Conservation (phyloP, 371 early-diverging fungal genomes). For the Zychaea mexicana region DNA sequence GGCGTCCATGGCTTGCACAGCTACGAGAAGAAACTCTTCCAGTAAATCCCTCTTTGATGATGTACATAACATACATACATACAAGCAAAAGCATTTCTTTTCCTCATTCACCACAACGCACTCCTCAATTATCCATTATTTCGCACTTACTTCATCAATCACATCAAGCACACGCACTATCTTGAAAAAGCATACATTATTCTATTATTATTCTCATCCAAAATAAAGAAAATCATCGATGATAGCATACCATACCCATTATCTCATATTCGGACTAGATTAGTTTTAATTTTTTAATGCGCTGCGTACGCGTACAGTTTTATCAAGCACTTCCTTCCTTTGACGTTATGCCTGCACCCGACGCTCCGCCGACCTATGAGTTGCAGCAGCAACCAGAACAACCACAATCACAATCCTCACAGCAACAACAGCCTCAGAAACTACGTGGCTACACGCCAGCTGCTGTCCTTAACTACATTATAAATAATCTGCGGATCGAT, state of each 20-base stretch:
- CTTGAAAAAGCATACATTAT: background rate
- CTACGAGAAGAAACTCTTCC: constrained; percentile 86
- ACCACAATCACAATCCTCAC: background rate
- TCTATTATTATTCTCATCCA: background rate
- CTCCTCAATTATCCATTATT: no score
- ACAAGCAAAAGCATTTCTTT: background rate
- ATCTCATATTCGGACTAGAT: no score
- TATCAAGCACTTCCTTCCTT: background rate
- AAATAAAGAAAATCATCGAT: background rate
- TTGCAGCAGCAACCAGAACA: background rate
- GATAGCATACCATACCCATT: no score
- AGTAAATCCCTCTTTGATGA: background rate
- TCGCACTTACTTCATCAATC: background rate
- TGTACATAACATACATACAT: background rate
- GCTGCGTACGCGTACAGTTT: no score
- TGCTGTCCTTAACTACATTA: background rate
- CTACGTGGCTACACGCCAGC: background rate
- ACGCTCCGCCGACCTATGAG: background rate
- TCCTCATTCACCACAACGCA: background rate
- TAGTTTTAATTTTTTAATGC: no score
- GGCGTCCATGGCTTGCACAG: constrained; percentile 93
- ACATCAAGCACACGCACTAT: background rate
- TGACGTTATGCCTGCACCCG: background rate
- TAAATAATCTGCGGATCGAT: background rate
- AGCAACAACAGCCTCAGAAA: background rate